Conservation (phyloP, 495 filamentous ascomycete genomes). For the Delitschia confertaspora region DNA sequence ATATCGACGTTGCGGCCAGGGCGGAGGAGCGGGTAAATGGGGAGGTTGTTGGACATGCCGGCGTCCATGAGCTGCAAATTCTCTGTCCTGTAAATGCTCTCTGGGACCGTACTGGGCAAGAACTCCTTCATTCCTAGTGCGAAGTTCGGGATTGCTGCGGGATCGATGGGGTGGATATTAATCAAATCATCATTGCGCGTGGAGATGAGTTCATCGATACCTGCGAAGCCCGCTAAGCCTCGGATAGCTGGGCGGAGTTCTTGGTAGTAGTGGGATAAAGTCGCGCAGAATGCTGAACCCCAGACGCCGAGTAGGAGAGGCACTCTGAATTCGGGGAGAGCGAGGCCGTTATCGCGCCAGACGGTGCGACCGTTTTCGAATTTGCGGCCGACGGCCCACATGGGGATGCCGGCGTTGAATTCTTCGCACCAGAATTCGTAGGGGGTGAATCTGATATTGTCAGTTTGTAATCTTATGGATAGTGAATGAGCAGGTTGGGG, state of each 20-base stretch:
- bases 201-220: slow-evolving; percentile 78
- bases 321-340: slow-evolving; percentile 71
- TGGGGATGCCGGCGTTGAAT: slow-evolving; percentile 80
- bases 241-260: slow-evolving; percentile 75
- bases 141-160: slow-evolving; percentile 80
- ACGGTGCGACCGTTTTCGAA: slow-evolving; percentile 64
- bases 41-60: slow-evolving; percentile 95
- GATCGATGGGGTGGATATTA: slow-evolving; percentile 87
- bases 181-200: slow-evolving; percentile 71
- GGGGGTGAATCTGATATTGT: slow-evolving; percentile 52
- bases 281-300: slow-evolving; percentile 93
- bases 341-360: slow-evolving; percentile 48
- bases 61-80: slow-evolving; percentile 88
- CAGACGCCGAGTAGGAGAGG: slow-evolving; percentile 84
- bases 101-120: slow-evolving; percentile 64
- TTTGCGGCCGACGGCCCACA: slow-evolving; percentile 79
- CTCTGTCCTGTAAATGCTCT: slow-evolving; percentile 56
- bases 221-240: slow-evolving; percentile 61
- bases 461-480: neutral
- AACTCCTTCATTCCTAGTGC: slow-evolving; percentile 66
- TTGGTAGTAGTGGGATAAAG: slow-evolving; percentile 88
- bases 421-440: slow-evolving; percentile 98
- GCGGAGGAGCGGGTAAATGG: slow-evolving; percentile 85
- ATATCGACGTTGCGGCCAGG: slow-evolving; percentile 83
- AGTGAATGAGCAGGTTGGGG: neutral